Evolutionary conservation across 139 green algal genomes (phyloP).

Genomic region (Mesotaenium endlicherianum): DNA sequence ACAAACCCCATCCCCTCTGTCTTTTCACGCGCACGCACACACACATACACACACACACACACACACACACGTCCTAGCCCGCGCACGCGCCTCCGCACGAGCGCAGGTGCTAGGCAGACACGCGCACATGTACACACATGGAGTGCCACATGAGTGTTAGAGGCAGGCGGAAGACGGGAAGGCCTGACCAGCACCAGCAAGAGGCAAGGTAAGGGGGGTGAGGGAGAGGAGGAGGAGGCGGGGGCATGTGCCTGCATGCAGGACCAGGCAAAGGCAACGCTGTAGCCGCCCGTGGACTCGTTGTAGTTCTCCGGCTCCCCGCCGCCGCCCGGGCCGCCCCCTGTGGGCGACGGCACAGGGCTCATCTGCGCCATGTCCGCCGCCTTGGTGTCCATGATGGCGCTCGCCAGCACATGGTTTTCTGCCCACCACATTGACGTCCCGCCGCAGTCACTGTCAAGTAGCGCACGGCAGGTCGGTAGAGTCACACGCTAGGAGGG

Average conservation of each 20-base stretch:
- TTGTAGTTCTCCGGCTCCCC: no score
- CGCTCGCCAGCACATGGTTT: slow-evolving; percentile 31
- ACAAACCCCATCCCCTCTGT: no score
- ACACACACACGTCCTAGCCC: no score
- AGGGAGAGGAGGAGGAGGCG: not conserved
- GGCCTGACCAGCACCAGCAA: not conserved
- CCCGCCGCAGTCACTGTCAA: no score
- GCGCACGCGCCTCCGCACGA: no score
- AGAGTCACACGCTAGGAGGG: no score
- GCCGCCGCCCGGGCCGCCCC: not conserved
- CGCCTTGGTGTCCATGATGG: slow-evolving; percentile 43
- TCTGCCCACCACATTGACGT: slow-evolving; percentile 29
- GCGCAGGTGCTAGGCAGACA: not conserved
- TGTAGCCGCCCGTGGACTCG: slow-evolving; percentile 38
- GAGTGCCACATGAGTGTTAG: not conserved
- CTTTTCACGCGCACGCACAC: no score
- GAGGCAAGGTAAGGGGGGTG: not conserved
- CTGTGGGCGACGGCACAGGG: not conserved
- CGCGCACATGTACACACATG: not conserved
- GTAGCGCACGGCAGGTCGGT: no score
- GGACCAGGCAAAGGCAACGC: slow-evolving; percentile 38
- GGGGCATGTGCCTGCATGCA: slow-evolving; percentile 34
- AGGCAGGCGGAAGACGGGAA: not conserved
- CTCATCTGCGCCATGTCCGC: not conserved
- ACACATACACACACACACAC: no score